Percentiles rank a stretch among this genome's conserved stretches.
These are phyloP conservation scores for Starmerella sirachaensis DNA, from an alignment of 805 yeast genomes.

Conservation along the genomic window DNA sequence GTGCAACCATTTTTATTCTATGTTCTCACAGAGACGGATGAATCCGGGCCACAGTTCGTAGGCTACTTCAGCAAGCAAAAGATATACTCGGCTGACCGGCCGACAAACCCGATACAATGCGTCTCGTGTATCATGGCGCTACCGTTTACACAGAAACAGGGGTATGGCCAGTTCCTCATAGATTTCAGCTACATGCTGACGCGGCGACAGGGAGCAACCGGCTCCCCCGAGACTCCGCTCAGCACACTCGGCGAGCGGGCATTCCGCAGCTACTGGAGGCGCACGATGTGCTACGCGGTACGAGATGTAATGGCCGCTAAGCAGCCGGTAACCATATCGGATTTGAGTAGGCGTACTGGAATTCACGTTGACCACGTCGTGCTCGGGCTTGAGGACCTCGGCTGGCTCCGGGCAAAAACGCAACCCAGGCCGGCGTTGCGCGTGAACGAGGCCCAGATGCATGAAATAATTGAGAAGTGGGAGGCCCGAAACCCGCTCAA, in stretches of 20 bases:
- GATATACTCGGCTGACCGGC: constrained; percentile 10
- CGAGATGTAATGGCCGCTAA: constrained; percentile 12
- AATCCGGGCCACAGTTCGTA: constrained; percentile 40
- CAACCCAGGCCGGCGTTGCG: not conserved
- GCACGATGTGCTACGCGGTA: constrained; percentile 45
- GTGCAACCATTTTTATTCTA: constrained; percentile 93
- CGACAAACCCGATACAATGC: constrained; percentile 42
- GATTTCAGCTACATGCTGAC: constrained; percentile 78
- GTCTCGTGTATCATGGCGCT: constrained; percentile 83
- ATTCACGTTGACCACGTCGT: constrained; percentile 80
- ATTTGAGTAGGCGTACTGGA: constrained; percentile 60
- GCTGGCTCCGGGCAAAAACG: constrained; percentile 36
- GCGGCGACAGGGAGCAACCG: constrained; percentile 60
- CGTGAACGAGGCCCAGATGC: not conserved
- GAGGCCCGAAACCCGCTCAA: not conserved
- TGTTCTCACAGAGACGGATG: constrained; percentile 60
- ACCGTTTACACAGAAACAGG: constrained; percentile 77
- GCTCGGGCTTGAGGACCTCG: constrained; percentile 69
- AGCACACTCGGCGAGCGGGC: constrained; percentile 76
- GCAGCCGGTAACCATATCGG: constrained; percentile 37
- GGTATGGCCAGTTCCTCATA: constrained; percentile 79
- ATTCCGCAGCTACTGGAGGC: constrained; percentile 78
- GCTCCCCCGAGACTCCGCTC: constrained; percentile 93
- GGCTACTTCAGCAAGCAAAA: constrained; percentile 93
- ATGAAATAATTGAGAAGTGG: constrained; percentile 1